Percentiles rank a stretch among this genome's conserved stretches.
Conservation (phyloP, 129 eudicot species). For the Cynara cardunculus region DNA sequence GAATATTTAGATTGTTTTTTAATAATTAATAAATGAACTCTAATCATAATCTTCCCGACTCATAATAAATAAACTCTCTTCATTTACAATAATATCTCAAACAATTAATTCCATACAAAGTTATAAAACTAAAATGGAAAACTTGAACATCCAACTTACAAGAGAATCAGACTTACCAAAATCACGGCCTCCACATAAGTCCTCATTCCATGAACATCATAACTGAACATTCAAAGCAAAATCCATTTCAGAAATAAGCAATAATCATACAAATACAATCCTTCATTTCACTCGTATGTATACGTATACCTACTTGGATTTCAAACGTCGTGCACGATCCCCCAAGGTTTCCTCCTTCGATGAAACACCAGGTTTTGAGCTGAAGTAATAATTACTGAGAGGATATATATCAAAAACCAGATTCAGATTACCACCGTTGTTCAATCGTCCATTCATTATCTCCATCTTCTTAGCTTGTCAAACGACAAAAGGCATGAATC, state of each 20-base stretch:
- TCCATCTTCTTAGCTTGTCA: background rate
- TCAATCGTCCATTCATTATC: background rate
- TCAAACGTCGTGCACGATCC: conserved; percentile 57
- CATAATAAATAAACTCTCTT: no score
- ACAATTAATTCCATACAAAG: no score
- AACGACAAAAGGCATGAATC: background rate
- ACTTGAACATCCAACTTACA: no score
- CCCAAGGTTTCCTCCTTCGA: conserved; percentile 43
- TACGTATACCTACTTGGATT: conserved; percentile 41
- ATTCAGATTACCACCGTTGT: conserved; percentile 5
- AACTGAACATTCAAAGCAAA: conserved; percentile 31
- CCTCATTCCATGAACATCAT: conserved; percentile 65
- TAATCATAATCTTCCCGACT: no score
- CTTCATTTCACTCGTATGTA: background rate
- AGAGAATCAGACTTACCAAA: conserved; percentile 40
- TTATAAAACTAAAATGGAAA: no score
- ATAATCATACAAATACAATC: background rate
- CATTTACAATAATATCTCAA: no score
- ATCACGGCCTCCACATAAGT: conserved; percentile 70
- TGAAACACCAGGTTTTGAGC: conserved; percentile 40
- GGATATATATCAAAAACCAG: conserved; percentile 50
- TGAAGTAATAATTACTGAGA: conserved; percentile 62
- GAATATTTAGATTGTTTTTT: no score
- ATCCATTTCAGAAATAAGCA: background rate
- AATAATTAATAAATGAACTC: no score